Percentiles rank a stretch among this genome's conserved stretches.
phyloP scores from a whole-genome alignment of 805 yeast species.

The Cyberlindnera subsufficiens region DNA sequence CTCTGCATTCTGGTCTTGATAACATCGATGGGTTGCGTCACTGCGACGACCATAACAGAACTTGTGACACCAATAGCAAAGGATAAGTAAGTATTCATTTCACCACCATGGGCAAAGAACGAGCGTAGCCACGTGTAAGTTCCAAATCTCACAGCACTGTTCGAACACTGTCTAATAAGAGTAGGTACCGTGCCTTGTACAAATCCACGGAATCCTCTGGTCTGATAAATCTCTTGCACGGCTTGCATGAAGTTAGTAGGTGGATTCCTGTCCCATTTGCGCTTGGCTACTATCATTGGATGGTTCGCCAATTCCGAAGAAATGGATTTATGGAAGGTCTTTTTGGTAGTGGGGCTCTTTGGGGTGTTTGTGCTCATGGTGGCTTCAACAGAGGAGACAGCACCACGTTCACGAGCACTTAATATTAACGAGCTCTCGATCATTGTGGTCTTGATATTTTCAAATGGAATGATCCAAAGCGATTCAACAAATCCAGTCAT shows the following conservation, averaged over 20 bases:
- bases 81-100: slow-evolving; percentile 29
- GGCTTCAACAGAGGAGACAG: slow-evolving; percentile 22
- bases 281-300: slow-evolving; percentile 27
- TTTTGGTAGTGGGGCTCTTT: slow-evolving; percentile 6
- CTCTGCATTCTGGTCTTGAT: slow-evolving; percentile 84
- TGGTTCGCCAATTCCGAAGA: slow-evolving; percentile 18
- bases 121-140: slow-evolving; percentile 77
- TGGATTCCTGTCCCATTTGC: slow-evolving; percentile 41
- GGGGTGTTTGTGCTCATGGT: neutral
- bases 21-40: slow-evolving; percentile 87
- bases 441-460: slow-evolving; percentile 74
- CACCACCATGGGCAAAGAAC: slow-evolving; percentile 40
- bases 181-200: slow-evolving; percentile 84
- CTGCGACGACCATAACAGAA: slow-evolving; percentile 64
- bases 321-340: slow-evolving; percentile 26
- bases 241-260: slow-evolving; percentile 47
- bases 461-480: slow-evolving; percentile 83
- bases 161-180: slow-evolving; percentile 67
- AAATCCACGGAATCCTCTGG: slow-evolving; percentile 74
- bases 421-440: slow-evolving; percentile 55
- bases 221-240: slow-evolving; percentile 57
- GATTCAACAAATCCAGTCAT: slow-evolving; percentile 83
- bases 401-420: slow-evolving; percentile 25
- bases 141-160: slow-evolving; percentile 79
- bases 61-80: slow-evolving; percentile 52